Evolutionary conservation across 371 early-diverging fungal genomes (phyloP).

Genomic region (Lichtheimia corymbifera): DNA sequence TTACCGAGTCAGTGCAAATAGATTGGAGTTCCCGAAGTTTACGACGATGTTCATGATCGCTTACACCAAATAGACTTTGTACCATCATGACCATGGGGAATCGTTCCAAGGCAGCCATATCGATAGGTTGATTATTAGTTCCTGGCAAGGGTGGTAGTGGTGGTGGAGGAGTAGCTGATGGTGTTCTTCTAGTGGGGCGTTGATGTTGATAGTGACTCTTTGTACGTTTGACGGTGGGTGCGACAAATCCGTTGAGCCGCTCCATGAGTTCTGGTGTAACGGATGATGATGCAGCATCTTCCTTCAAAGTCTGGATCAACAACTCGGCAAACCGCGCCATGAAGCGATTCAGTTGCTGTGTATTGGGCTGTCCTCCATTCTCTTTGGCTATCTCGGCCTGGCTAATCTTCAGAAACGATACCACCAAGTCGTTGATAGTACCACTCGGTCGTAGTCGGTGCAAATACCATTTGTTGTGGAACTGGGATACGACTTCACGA

Average conservation of each 20-base stretch:
- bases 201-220: conserved; percentile 18
- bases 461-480: conserved; percentile 22
- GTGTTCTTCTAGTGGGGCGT: conserved; percentile 8
- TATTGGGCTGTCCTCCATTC: conserved; percentile 10
- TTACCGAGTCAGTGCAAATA: conserved; percentile 49
- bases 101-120: conserved; percentile 27
- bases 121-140: conserved; percentile 21
- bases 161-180: conserved; percentile 5
- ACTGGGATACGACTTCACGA: conserved; percentile 18
- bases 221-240: conserved; percentile 5
- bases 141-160: conserved; percentile 8
- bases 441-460: conserved; percentile 33
- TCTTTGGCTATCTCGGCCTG: conserved; percentile 25
- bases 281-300: conserved; percentile 33
- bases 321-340: conserved; percentile 34
- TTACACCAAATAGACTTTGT: conserved; percentile 39
- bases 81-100: conserved; percentile 48
- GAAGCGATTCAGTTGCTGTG: conserved; percentile 25
- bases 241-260: conserved; percentile 30
- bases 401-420: conserved; percentile 34
- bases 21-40: conserved; percentile 41
- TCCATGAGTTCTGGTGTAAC: conserved; percentile 43
- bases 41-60: conserved; percentile 33
- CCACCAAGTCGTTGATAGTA: conserved; percentile 36
- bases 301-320: conserved; percentile 37